Evolutionary conservation across 139 green algal genomes (phyloP).

Genomic region (Volvox africanus): DNA sequence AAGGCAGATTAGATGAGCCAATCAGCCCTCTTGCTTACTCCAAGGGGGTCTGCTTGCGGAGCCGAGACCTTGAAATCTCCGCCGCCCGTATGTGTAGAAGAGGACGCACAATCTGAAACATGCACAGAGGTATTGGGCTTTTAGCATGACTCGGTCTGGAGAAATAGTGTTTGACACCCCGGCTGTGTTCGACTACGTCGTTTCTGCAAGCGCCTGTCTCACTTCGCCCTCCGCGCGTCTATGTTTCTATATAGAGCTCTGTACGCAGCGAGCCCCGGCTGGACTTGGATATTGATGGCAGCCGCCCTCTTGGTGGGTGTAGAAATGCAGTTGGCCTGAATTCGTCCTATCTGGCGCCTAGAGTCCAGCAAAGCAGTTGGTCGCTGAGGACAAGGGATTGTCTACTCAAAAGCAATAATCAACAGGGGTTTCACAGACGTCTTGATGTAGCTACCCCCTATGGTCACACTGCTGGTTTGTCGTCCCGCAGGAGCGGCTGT

Average conservation of each 20-base stretch:
- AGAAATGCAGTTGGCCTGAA: constrained; percentile 3
- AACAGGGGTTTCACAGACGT: not conserved
- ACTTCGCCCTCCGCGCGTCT: not conserved
- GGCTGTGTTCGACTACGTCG: not conserved
- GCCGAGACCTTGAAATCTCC: not conserved
- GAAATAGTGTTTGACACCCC: not conserved
- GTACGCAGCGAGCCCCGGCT: constrained; percentile 14
- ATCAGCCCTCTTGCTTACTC: not conserved
- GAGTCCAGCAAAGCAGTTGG: not conserved
- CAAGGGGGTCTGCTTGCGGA: not conserved
- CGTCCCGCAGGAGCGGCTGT: not conserved
- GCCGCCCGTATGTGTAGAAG: not conserved
- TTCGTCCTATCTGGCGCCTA: not conserved
- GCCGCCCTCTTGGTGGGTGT: constrained; percentile 1
- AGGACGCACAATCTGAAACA: constrained; percentile 20
- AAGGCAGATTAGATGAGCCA: constrained; percentile 4
- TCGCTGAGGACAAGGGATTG: not conserved
- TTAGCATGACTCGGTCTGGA: not conserved
- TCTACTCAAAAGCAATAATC: not conserved
- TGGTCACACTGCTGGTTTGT: not conserved
- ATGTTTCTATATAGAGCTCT: constrained; percentile 29
- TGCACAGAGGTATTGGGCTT: constrained; percentile 27
- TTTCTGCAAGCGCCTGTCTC: not conserved
- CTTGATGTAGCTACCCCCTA: not conserved
- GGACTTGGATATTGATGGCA: not conserved